Evolutionary conservation across 2,329 filamentous ascomycete genomes (phyloP), one percentile per base, ranked within the genome.

Genomic region (Helotiales sp.): DNA sequence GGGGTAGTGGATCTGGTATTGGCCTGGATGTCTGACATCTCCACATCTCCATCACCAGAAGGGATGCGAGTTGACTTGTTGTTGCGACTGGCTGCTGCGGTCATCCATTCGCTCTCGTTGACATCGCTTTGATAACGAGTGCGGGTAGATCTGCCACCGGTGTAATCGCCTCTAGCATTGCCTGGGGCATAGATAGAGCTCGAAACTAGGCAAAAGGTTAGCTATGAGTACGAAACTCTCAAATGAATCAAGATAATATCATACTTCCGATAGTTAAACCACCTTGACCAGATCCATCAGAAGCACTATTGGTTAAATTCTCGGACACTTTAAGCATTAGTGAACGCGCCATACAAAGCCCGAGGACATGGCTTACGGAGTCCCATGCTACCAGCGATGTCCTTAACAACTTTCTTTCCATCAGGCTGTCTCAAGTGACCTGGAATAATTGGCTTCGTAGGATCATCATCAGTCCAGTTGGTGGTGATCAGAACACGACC

Each of bases 401-500:
- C 40, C 10, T 22, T 17, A 49, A 70, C 30, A 7, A 62, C 54
- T 13, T 61, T 34, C 26, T 26, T 49, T 8, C 52, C 64, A 24
- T 60, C 61, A 13, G 13, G 37, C 37, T 67, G 68, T 30, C 54
- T 60, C 20, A 67, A 55, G 47, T 70, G 65, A 6, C 65, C 52
- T 13, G 65, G 62, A 24, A 67, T 70, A n/a, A 49, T 63, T 15
- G 68, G 65, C 60, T 67, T 67, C 3, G 30, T 60, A 4, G 62
- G 54, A 26, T 65, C 68, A 63, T 61, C 47, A 4, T 32, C 22
- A 22, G 57, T 63, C 67, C 61, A 60, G 20, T 69, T 70, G 28
- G 59, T 58, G 20, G 61, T 34, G n/a, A 70, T 70, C 1, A 32
- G 49, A 26, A 61, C 40, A 32, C 68, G 58, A 26, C 58, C 52